Base-by-base conservation (phyloP, 108 stramenopile species). In the Tribonema minus region DNA sequence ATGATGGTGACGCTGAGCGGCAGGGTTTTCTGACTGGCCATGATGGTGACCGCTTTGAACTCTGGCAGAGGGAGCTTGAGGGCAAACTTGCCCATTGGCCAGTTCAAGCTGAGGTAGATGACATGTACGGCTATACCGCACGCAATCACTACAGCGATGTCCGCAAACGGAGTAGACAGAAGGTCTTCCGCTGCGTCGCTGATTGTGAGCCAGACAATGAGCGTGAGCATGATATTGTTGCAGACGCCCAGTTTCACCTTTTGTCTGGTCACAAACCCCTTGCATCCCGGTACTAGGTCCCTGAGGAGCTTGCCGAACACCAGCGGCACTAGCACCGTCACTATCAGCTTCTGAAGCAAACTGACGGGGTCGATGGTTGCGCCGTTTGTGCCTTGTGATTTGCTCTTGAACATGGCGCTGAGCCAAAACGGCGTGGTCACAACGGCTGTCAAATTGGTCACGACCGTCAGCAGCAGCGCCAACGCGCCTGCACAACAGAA, bases 41-140 rank as follows among this genome's bases (percentile, higher is more conserved):
- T 79, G 67, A 79, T 38, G 25, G 66, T 60, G 28, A 79, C 77
- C 12, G 77, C 77, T 68, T 79, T 79, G 38, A 79, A 61, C 60
- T 79, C 68, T 37, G 67, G 66, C 5, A 67, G 66, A 2, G 58
- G 35, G 9, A 79, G 77, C 67, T 61, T 31, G 60, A 79, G 68
- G 30, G 66, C 60, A 36, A 30, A 68, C 26, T 12, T 28, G 68
- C 77, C 65, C 2, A 79, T 39, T 35, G 61, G 58, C 58, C 60
- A 79, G 40, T 79, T 79, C 7, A 79, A 54, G 61, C 60, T 25
- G 32, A 79, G 67, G 61, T 69, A 79, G 39, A 79, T 39, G 25
- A 79, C 2, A 32, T 79, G 77, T 32, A 70, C 41, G 7, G 33
- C 67, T 60, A 63, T 70, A 25, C 68, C 68, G 26, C 64, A 15